phyloP scores from a whole-genome alignment of 208 protist genomes.

The Leishmania mexicana region DNA sequence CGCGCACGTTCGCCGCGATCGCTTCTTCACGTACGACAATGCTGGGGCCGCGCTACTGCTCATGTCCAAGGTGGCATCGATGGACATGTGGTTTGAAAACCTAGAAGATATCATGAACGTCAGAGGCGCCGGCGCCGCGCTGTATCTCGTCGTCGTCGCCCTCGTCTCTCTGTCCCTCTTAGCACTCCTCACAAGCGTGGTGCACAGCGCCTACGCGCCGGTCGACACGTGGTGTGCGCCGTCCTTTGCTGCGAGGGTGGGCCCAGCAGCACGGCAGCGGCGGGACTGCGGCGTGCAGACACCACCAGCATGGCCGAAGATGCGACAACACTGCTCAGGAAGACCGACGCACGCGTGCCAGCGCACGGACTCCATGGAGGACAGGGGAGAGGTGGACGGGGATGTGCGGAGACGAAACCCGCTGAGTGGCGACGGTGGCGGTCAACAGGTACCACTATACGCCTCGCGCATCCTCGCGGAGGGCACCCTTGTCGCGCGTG shows the following conservation, averaged over 20 bases:
- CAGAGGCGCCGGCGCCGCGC: constrained; percentile 31
- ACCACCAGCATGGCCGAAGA: not conserved
- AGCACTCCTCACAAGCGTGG: constrained; percentile 3
- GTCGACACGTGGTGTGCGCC: constrained; percentile 14
- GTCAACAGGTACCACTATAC: no score
- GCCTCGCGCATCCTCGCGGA: not conserved
- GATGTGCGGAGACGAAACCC: not conserved
- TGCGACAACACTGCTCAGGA: not conserved
- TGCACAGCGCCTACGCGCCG: constrained; percentile 24
- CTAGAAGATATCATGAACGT: constrained; percentile 49
- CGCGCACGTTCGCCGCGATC: constrained; percentile 1
- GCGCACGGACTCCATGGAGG: not conserved
- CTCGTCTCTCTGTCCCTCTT: constrained; percentile 24
- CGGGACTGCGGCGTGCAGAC: constrained; percentile 24
- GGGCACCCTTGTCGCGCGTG: not conserved
- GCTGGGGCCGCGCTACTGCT: constrained; percentile 43
- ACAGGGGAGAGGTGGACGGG: not conserved
- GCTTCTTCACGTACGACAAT: constrained; percentile 39
- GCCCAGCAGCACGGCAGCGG: constrained; percentile 11
- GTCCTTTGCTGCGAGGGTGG: not conserved
- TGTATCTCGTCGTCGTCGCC: constrained; percentile 39
- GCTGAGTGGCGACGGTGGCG: not conserved
- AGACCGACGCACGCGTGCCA: not conserved
- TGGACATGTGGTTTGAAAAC: constrained; percentile 57
- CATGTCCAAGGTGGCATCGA: constrained; percentile 34